Conservation (phyloP, 768 basidiomycete species). For the Boletellus emodensis region DNA sequence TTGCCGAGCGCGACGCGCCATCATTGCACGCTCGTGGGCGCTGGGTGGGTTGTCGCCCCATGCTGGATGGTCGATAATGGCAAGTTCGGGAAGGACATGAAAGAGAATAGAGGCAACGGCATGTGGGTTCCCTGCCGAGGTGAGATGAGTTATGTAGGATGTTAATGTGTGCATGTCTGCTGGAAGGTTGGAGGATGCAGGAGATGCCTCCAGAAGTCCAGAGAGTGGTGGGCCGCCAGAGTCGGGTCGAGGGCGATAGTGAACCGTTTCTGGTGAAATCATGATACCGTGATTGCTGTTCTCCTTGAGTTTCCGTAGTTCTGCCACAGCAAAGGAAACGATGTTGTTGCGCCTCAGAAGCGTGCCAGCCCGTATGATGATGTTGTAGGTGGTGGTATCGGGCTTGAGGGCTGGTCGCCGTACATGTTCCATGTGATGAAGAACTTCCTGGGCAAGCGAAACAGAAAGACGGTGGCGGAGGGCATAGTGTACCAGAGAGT, state of each 20-base stretch:
- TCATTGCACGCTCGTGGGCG: slow-evolving; percentile 22
- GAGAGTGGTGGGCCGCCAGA: slow-evolving; percentile 7
- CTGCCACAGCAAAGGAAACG: slow-evolving; percentile 35
- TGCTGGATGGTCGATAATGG: slow-evolving; percentile 36
- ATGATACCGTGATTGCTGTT: slow-evolving; percentile 24
- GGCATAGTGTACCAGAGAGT: slow-evolving; percentile 62
- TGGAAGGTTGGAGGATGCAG: slow-evolving; percentile 15
- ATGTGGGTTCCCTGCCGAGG: slow-evolving; percentile 44
- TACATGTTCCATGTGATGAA: slow-evolving; percentile 51
- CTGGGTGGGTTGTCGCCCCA: slow-evolving; percentile 30
- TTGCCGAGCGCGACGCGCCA: slow-evolving; percentile 24
- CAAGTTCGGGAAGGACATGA: slow-evolving; percentile 52
- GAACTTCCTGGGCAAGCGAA: slow-evolving; percentile 42
- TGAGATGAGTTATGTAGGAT: slow-evolving; percentile 50
- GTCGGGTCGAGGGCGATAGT: neutral
- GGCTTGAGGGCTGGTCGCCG: slow-evolving; percentile 43
- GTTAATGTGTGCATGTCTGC: slow-evolving; percentile 48
- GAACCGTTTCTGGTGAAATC: slow-evolving; percentile 9
- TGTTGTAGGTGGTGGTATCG: slow-evolving; percentile 51
- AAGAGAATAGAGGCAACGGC: slow-evolving; percentile 48
- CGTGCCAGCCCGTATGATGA: slow-evolving; percentile 52
- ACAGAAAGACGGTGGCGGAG: slow-evolving; percentile 57
- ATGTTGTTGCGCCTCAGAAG: slow-evolving; percentile 46
- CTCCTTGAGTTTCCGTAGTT: slow-evolving; percentile 26
- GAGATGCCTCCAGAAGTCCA: slow-evolving; percentile 10